Percentiles rank a stretch among this genome's conserved stretches.
Conservation (phyloP, 345 rosid genomes). For the Populus ilicifolia region DNA sequence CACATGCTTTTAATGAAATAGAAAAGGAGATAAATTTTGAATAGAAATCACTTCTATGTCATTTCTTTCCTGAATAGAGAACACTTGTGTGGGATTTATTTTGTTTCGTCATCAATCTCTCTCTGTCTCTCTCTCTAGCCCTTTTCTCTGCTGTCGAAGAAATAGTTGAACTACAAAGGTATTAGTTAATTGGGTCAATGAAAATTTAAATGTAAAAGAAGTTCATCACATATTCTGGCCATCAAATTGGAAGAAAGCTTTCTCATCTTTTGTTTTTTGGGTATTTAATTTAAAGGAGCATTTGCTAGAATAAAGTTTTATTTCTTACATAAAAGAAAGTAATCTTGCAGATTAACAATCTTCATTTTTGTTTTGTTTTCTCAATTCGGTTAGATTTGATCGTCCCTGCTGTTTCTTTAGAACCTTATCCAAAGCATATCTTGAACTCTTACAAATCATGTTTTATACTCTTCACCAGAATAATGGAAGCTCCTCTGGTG, state of each 20-base stretch:
- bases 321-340: not conserved
- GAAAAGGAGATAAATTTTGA: not conserved
- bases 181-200: not conserved
- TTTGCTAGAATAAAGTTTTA: not conserved
- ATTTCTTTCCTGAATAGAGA: not conserved
- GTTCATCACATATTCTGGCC: not conserved
- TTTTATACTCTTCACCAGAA: constrained; percentile 29
- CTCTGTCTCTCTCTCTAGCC: not conserved
- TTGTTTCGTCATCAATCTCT: not conserved
- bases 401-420: not conserved
- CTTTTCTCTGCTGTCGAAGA: not conserved
- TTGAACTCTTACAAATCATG: constrained; percentile 18
- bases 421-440: not conserved
- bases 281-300: not conserved
- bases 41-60: not conserved
- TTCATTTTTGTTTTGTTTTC: constrained; percentile 2
- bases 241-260: not conserved
- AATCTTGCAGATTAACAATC: not conserved
- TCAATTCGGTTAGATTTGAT: not conserved
- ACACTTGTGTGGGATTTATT: not conserved
- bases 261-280: not conserved
- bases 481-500: constrained; percentile 29
- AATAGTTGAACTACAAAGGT: not conserved
- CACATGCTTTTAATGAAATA: not conserved
- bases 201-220: not conserved